A percentile compares a stretch with the other conserved stretches of the same genome.
Conservation (phyloP, 768 basidiomycete genomes). For the Xerocomus potaroensis region DNA sequence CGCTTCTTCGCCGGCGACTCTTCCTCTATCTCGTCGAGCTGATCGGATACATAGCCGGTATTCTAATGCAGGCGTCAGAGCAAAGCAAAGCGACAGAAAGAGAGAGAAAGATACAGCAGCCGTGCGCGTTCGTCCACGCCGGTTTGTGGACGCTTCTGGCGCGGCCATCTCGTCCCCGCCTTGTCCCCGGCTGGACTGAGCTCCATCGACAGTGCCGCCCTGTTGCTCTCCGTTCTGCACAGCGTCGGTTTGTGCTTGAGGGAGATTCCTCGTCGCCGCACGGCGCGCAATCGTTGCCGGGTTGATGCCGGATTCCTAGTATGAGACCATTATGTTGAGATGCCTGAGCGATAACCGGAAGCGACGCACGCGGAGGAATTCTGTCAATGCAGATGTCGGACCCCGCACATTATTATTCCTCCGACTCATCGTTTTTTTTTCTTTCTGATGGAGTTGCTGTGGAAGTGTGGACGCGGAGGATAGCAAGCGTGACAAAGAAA, state of each 20-base stretch:
- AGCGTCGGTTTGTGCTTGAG: conserved; percentile 29
- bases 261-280: conserved; percentile 28
- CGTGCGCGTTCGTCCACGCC: conserved; percentile 14
- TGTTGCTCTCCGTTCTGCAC: conserved; percentile 9
- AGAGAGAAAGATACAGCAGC: not conserved
- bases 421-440: conserved; percentile 22
- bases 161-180: not conserved
- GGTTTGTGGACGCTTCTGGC: conserved; percentile 7
- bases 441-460: not conserved
- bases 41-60: conserved; percentile 64
- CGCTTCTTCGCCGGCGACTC: conserved; percentile 49
- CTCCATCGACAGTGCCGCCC: conserved; percentile 7
- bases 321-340: conserved; percentile 34
- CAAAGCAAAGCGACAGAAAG: not conserved
- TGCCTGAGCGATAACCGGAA: conserved; percentile 32
- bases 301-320: conserved; percentile 52
- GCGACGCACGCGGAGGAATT: conserved; percentile 61
- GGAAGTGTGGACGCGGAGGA: conserved; percentile 2
- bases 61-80: conserved; percentile 8
- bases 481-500: conserved; percentile 11
- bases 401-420: conserved; percentile 63
- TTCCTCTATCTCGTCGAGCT: conserved; percentile 60
- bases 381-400: conserved; percentile 78
- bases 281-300: conserved; percentile 38
- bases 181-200: conserved; percentile 15